Conservation (phyloP, 2,329 filamentous ascomycete genomes). For the Capronia americana region DNA sequence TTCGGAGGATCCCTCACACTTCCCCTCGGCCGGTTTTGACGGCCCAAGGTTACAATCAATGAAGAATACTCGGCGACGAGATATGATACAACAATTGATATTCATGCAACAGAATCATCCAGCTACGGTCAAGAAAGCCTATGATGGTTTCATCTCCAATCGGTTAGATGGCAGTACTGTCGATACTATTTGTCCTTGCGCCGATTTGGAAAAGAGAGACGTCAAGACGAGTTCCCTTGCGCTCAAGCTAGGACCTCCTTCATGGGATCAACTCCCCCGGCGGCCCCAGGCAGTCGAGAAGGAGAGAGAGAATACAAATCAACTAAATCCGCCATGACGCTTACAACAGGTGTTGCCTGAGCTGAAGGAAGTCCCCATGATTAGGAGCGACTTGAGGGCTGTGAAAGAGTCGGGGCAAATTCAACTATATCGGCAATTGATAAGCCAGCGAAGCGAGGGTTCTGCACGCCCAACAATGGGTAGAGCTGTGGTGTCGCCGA, state of each 20-base stretch:
- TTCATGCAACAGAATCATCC: not conserved
- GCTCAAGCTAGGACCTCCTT: not conserved
- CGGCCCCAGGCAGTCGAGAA: not conserved
- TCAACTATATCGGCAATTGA: not conserved
- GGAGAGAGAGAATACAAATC: not conserved
- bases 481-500: not conserved
- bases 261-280: not conserved
- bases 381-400: not conserved
- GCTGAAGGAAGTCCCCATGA: not conserved
- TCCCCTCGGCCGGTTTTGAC: not conserved
- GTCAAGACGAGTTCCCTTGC: not conserved
- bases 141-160: not conserved
- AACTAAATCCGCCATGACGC: not conserved
- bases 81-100: not conserved
- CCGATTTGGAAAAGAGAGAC: not conserved
- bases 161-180: not conserved
- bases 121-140: not conserved
- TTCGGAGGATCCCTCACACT: not conserved
- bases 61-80: not conserved
- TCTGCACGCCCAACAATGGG: not conserved
- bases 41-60: not conserved
- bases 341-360: not conserved
- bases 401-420: not conserved
- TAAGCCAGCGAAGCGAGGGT: not conserved
- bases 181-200: not conserved